Conservation (phyloP, 2,329 filamentous ascomycete species). For the Sphaerulina vaccinii region DNA sequence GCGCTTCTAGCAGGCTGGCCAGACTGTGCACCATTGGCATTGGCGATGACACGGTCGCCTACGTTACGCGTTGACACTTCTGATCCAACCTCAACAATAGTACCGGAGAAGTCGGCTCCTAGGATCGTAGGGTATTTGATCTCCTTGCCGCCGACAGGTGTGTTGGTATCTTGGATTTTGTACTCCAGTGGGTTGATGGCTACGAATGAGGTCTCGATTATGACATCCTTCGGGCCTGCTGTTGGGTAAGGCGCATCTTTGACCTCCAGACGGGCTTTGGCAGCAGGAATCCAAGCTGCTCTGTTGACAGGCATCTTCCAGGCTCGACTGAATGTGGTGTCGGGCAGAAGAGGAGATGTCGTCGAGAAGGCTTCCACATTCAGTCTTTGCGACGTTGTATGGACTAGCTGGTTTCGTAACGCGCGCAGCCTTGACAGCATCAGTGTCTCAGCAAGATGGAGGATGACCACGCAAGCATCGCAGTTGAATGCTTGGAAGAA, state of each 20-base stretch:
- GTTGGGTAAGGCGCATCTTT: slow-evolving; percentile 23
- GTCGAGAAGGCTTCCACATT: not conserved
- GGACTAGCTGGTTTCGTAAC: not conserved
- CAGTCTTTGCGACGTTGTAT: not conserved
- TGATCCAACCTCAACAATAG: slow-evolving; percentile 31
- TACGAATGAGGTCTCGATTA: slow-evolving; percentile 38
- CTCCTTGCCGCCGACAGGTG: slow-evolving; percentile 17
- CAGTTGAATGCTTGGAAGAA: not conserved
- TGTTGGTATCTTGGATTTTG: slow-evolving; percentile 33
- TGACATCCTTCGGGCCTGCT: slow-evolving; percentile 34
- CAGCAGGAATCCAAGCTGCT: slow-evolving; percentile 23
- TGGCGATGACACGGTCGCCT: slow-evolving; percentile 10
- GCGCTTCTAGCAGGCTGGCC: slow-evolving; percentile 6
- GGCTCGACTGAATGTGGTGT: not conserved
- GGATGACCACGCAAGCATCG: not conserved
- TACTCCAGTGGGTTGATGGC: slow-evolving; percentile 42
- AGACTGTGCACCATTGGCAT: slow-evolving; percentile 1
- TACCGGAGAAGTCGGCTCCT: slow-evolving; percentile 31
- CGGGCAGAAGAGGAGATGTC: not conserved
- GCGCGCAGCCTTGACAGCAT: not conserved
- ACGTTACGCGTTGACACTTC: slow-evolving; percentile 23
- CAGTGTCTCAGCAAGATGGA: not conserved
- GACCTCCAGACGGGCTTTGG: slow-evolving; percentile 23
- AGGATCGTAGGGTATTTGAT: slow-evolving; percentile 34
- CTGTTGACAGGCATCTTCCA: slow-evolving; percentile 18